Percentiles rank a stretch among this genome's conserved stretches.
Conservation (phyloP, 2,329 filamentous ascomycete genomes). For the Leptoxyphium fumago region DNA sequence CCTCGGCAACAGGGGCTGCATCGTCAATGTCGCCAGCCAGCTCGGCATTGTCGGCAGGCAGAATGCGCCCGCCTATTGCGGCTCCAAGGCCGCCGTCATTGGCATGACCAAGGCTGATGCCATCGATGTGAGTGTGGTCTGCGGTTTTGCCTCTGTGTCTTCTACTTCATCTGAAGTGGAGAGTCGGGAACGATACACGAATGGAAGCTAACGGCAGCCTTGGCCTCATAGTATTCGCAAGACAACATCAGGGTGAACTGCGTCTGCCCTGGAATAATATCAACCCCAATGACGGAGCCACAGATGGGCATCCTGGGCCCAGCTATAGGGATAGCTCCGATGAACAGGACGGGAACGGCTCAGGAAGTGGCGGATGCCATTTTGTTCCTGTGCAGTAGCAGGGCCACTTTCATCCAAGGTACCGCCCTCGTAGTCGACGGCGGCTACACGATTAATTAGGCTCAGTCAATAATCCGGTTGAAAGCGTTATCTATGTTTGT, state of each 20-base stretch:
- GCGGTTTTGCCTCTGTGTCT: too few relatives aligned
- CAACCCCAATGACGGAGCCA: constrained; percentile 30
- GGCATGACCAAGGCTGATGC: constrained; percentile 33
- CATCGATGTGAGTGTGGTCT: constrained; percentile 25
- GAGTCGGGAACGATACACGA: too few relatives aligned
- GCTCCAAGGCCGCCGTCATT: constrained; percentile 32
- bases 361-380: constrained; percentile 34
- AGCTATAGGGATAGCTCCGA: constrained; percentile 34
- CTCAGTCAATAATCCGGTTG: too few relatives aligned
- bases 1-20: constrained; percentile 25
- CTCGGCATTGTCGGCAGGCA: constrained; percentile 29
- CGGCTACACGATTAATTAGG: constrained; percentile 30
- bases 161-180: too few relatives aligned
- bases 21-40: constrained; percentile 33
- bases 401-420: constrained; percentile 33
- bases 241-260: constrained; percentile 33
- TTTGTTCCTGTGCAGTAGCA: constrained; percentile 30
- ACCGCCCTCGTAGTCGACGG: constrained; percentile 31
- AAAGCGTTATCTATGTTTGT: too few relatives aligned
- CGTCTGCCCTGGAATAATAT: constrained; percentile 33
- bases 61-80: constrained; percentile 30
- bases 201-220: neutral
- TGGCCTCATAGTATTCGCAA: constrained; percentile 25
- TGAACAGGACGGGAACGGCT: constrained; percentile 33
- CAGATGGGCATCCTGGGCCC: constrained; percentile 19